Percentiles rank a stretch among this genome's conserved stretches.
phyloP scores from a whole-genome alignment of 2,329 filamentous ascomycete species.

The Lecanicillium sp. region DNA sequence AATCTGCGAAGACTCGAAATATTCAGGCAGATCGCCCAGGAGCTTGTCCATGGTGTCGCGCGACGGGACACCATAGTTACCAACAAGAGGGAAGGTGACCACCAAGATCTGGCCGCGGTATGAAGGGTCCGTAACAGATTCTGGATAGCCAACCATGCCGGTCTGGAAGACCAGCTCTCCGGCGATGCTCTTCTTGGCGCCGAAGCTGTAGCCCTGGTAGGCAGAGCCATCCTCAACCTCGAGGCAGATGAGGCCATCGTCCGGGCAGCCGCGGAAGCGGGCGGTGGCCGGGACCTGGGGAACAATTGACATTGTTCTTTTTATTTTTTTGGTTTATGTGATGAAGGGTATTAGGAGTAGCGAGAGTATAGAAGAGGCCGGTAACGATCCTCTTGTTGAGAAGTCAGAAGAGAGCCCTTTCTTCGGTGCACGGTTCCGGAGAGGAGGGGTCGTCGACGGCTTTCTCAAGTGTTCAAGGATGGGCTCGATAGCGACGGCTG shows the following conservation, averaged over 20 bases:
- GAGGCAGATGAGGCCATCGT: slow-evolving; percentile 66
- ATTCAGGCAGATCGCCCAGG: slow-evolving; percentile 74
- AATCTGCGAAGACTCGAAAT: slow-evolving; percentile 90
- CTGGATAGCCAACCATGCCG: slow-evolving; percentile 97
- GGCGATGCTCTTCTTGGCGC: slow-evolving; percentile 85
- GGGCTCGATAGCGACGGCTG: slow-evolving; percentile 22
- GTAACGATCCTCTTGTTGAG: slow-evolving; percentile 17
- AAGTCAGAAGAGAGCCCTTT: slow-evolving; percentile 10
- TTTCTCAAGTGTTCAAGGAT: slow-evolving; percentile 14
- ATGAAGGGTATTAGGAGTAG: neutral
- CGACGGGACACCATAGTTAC: slow-evolving; percentile 95
- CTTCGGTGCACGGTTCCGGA: slow-evolving; percentile 1
- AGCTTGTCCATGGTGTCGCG: slow-evolving; percentile 78
- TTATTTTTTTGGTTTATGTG: slow-evolving; percentile 6
- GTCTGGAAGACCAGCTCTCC: slow-evolving; percentile 99
- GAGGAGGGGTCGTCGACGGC: slow-evolving; percentile 2
- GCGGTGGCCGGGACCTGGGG: slow-evolving; percentile 50
- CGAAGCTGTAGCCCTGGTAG: slow-evolving; percentile 94
- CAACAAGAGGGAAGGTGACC: slow-evolving; percentile 89
- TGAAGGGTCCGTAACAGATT: slow-evolving; percentile 82
- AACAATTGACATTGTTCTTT: slow-evolving; percentile 26
- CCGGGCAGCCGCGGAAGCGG: slow-evolving; percentile 41
- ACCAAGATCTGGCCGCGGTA: slow-evolving; percentile 92
- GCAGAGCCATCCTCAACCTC: slow-evolving; percentile 88
- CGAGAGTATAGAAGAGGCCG: slow-evolving; percentile 6